These are phyloP conservation scores for Halophytophthora polymorphica DNA, from an alignment of 352 stramenopile species.

Conservation along the genomic window DNA sequence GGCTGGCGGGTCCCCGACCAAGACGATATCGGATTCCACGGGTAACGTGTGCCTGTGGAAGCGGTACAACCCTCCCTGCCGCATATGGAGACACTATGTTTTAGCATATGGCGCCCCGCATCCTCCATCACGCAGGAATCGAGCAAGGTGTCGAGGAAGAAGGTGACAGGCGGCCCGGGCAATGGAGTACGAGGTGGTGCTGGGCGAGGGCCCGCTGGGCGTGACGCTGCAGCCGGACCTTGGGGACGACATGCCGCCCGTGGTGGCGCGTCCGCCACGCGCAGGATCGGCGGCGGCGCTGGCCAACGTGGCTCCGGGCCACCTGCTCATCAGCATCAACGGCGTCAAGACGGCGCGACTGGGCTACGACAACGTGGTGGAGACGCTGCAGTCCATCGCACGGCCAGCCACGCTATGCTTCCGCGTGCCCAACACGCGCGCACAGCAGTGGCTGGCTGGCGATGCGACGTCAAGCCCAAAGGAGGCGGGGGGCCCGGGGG, in stretches of 20 bases:
- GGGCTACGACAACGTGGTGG: constrained; percentile 79
- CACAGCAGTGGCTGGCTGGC: too few relatives aligned
- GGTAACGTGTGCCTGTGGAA: too few relatives aligned
- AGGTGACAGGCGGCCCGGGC: constrained; percentile 2
- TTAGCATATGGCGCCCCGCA: too few relatives aligned
- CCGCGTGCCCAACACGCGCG: constrained; percentile 60
- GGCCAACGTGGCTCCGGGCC: constrained; percentile 74
- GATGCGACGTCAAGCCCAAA: too few relatives aligned
- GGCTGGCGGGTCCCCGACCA: background rate
- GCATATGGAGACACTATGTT: too few relatives aligned
- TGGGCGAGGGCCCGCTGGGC: constrained; percentile 76
- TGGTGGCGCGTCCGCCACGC: constrained; percentile 83
- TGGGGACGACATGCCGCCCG: constrained; percentile 84
- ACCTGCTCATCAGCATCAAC: constrained; percentile 90
- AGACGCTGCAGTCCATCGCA: constrained; percentile 79
- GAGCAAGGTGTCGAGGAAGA: constrained; percentile 11
- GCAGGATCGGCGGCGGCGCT: constrained; percentile 76
- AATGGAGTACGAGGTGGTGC: constrained; percentile 88
- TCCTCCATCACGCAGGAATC: too few relatives aligned
- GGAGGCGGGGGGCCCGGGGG: too few relatives aligned
- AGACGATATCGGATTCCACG: constrained; percentile 1
- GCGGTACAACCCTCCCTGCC: too few relatives aligned
- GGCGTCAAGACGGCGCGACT: constrained; percentile 81
- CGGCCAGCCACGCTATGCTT: constrained; percentile 80
- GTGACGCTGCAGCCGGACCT: constrained; percentile 80